Percentiles rank a stretch among this genome's conserved stretches.
Conservation (phyloP, 2,329 filamentous ascomycete genomes). For the Cercospora berteroae region DNA sequence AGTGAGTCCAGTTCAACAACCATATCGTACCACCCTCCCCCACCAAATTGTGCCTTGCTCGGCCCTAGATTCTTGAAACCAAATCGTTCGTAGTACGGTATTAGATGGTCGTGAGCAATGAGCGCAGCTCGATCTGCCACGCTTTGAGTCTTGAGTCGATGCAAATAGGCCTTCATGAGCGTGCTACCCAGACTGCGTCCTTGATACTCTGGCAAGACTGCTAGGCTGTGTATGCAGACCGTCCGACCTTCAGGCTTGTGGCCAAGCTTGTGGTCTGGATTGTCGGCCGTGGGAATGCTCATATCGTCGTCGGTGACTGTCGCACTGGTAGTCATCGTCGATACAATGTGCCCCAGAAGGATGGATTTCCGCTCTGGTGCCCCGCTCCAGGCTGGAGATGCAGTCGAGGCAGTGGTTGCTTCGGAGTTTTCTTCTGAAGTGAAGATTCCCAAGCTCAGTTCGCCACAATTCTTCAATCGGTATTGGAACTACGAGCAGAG, state of each 20-base stretch:
- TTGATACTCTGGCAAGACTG: slow-evolving; percentile 73
- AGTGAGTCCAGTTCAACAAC: slow-evolving; percentile 46
- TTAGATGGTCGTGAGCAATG: slow-evolving; percentile 71
- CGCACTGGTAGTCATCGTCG: slow-evolving; percentile 64
- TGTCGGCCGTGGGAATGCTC: slow-evolving; percentile 57
- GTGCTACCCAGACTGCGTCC: slow-evolving; percentile 70
- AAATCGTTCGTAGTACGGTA: slow-evolving; percentile 73
- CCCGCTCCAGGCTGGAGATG: slow-evolving; percentile 59
- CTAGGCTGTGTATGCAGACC: slow-evolving; percentile 78
- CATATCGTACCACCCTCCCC: slow-evolving; percentile 81
- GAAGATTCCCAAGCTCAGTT: slow-evolving; percentile 78
- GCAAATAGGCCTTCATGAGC: slow-evolving; percentile 72
- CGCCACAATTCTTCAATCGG: slow-evolving; percentile 69
- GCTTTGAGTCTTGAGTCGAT: slow-evolving; percentile 68
- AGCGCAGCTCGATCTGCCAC: slow-evolving; percentile 72
- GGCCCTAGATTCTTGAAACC: slow-evolving; percentile 68
- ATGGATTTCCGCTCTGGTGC: slow-evolving; percentile 59
- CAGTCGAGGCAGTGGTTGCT: slow-evolving; percentile 54
- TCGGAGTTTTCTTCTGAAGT: slow-evolving; percentile 59
- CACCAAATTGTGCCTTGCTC: slow-evolving; percentile 70
- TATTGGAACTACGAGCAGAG: slow-evolving; percentile 65
- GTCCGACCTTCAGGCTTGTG: slow-evolving; percentile 73
- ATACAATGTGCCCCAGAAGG: slow-evolving; percentile 74
- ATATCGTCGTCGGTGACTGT: slow-evolving; percentile 74
- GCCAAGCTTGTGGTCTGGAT: slow-evolving; percentile 55